These are phyloP conservation scores for Vararia minispora DNA, from an alignment of 768 basidiomycete species.

Conservation along the genomic window DNA sequence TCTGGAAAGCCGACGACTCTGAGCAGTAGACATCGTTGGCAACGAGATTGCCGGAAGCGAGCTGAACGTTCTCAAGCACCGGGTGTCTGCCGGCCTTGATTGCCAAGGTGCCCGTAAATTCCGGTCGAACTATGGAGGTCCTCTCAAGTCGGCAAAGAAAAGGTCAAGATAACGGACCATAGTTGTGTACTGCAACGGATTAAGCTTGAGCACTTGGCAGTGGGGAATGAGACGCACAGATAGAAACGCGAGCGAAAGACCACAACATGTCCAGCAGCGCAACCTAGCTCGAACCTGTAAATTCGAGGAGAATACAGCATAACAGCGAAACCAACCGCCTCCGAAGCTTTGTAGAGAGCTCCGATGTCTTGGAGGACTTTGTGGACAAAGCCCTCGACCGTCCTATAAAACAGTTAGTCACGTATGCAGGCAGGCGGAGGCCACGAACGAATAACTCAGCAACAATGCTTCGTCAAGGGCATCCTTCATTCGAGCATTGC, in stretches of 20 bases:
- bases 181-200: conserved; percentile 31
- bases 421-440: neutral
- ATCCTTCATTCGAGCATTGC: conserved; percentile 84
- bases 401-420: conserved; percentile 30
- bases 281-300: conserved; percentile 33
- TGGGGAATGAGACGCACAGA: conserved; percentile 37
- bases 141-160: neutral
- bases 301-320: neutral
- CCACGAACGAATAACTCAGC: conserved; percentile 63
- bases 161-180: conserved; percentile 24
- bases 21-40: conserved; percentile 89
- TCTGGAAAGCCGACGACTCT: conserved; percentile 76
- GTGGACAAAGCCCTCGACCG: conserved; percentile 67
- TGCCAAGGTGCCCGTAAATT: conserved; percentile 82
- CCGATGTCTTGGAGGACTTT: conserved; percentile 65
- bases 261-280: conserved; percentile 85
- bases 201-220: neutral
- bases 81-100: conserved; percentile 88
- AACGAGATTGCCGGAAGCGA: conserved; percentile 59
- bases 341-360: conserved; percentile 81
- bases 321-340: conserved; percentile 48
- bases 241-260: conserved; percentile 77
- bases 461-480: conserved; percentile 83
- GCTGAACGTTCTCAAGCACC: conserved; percentile 63
- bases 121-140: conserved; percentile 59